These are phyloP conservation scores for Ascochyta rabiei DNA, from an alignment of 2,329 filamentous ascomycete species.

Conservation along the genomic window DNA sequence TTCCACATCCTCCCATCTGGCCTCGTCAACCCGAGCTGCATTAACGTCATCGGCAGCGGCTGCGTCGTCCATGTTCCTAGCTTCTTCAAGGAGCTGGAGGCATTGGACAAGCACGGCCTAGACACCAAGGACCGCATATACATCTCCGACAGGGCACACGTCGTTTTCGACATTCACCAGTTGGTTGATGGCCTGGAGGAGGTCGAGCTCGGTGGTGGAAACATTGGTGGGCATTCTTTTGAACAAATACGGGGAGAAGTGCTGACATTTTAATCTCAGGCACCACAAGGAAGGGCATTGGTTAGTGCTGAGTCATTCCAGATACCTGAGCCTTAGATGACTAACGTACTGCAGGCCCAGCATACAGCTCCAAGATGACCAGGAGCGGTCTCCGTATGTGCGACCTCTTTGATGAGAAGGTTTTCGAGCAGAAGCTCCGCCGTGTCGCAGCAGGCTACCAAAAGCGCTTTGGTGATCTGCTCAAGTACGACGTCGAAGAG, in stretches of 20 bases:
- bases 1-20: conserved; percentile 61
- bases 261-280: conserved; percentile 49
- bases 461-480: conserved; percentile 71
- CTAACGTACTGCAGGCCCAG: conserved; percentile 51
- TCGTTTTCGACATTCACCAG: conserved; percentile 69
- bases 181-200: conserved; percentile 73
- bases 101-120: conserved; percentile 66
- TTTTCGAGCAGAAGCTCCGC: conserved; percentile 71
- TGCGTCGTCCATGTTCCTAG: conserved; percentile 72
- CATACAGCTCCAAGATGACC: conserved; percentile 67
- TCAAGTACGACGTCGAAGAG: conserved; percentile 71
- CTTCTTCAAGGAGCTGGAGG: conserved; percentile 70
- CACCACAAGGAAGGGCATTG: conserved; percentile 60
- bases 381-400: conserved; percentile 70
- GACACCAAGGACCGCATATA: conserved; percentile 65
- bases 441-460: conserved; percentile 66
- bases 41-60: conserved; percentile 71
- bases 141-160: conserved; percentile 67
- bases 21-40: conserved; percentile 71
- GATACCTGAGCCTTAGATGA: background rate
- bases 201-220: conserved; percentile 57
- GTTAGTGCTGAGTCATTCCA: conserved; percentile 21
- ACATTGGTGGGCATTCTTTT: conserved; percentile 41
- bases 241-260: conserved; percentile 13
- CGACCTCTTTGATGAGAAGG: conserved; percentile 70